Conservation (phyloP, 306 rosid species). For the Hylodesmum podocarpum region DNA sequence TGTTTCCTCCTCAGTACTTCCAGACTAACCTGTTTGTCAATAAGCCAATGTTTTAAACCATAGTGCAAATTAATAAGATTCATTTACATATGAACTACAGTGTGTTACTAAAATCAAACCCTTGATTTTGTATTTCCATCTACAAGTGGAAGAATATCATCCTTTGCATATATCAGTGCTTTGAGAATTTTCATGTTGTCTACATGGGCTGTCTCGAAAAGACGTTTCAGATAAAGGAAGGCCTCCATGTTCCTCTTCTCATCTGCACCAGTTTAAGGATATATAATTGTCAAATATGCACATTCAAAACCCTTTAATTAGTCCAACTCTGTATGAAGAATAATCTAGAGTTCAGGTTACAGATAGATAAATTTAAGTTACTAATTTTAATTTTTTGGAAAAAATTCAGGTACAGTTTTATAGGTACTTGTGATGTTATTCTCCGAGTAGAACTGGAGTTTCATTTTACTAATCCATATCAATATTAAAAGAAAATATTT, state of each 20-base stretch:
- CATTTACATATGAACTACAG: not conserved
- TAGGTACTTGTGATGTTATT: too few relatives aligned
- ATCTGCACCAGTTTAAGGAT: conserved; percentile 43
- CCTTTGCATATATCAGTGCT: conserved; percentile 56
- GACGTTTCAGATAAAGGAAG: conserved; percentile 48
- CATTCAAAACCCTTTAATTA: conserved; percentile 2
- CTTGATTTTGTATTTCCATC: conserved; percentile 40
- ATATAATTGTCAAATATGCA: not conserved
- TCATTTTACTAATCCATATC: too few relatives aligned
- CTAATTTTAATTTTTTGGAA: not conserved
- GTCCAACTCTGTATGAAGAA: not conserved
- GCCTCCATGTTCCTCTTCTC: conserved; percentile 60
- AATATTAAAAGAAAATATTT: too few relatives aligned
- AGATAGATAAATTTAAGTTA: not conserved
- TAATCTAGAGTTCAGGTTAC: not conserved
- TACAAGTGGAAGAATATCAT: conserved; percentile 58
- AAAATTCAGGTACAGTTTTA: too few relatives aligned
- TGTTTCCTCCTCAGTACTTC: conserved; percentile 76
- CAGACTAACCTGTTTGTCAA: conserved; percentile 48
- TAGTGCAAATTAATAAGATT: not conserved
- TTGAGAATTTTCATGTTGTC: conserved; percentile 73
- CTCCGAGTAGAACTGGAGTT: too few relatives aligned
- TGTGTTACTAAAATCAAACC: conserved; percentile 41
- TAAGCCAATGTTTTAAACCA: conserved; percentile 3
- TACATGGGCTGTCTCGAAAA: conserved; percentile 50